Percentiles rank a stretch among this genome's conserved stretches.
phyloP scores from a whole-genome alignment of 2,329 filamentous ascomycete genomes.

The Ceratocystis ficicola region DNA sequence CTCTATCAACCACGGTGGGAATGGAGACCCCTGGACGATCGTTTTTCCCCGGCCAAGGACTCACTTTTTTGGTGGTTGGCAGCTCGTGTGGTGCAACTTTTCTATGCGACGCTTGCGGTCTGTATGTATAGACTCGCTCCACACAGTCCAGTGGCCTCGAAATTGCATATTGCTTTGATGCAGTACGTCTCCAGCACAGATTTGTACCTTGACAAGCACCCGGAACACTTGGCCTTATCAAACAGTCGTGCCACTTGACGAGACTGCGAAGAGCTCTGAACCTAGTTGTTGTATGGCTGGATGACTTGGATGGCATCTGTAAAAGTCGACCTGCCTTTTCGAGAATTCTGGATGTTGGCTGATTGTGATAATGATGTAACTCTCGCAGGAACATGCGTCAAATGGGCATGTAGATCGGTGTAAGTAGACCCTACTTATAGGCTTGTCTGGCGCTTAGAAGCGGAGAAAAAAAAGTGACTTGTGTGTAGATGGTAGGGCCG shows the following conservation, averaged over 20 bases:
- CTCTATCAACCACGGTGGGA: background rate
- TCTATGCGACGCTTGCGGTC: background rate
- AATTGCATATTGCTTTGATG: background rate
- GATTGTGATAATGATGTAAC: background rate
- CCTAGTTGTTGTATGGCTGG: background rate
- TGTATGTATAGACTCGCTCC: background rate
- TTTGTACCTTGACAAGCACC: background rate
- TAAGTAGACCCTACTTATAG: slow-evolving; percentile 3
- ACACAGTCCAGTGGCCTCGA: background rate
- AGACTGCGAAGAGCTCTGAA: background rate
- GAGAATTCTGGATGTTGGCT: background rate
- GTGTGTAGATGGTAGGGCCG: background rate
- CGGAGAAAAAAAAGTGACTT: background rate
- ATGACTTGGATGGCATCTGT: background rate
- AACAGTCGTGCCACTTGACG: background rate
- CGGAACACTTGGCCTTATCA: background rate
- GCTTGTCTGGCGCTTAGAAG: slow-evolving; percentile 5
- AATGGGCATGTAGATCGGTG: background rate
- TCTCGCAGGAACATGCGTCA: background rate
- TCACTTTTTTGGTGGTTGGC: background rate
- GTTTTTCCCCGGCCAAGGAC: background rate
- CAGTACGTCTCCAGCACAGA: background rate
- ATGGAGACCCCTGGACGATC: background rate
- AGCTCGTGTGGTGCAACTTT: background rate
- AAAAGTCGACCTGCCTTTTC: background rate